Evolutionary conservation across 176 grass and related monocot genomes (phyloP).

Genomic region (Triticum monococcum): DNA sequence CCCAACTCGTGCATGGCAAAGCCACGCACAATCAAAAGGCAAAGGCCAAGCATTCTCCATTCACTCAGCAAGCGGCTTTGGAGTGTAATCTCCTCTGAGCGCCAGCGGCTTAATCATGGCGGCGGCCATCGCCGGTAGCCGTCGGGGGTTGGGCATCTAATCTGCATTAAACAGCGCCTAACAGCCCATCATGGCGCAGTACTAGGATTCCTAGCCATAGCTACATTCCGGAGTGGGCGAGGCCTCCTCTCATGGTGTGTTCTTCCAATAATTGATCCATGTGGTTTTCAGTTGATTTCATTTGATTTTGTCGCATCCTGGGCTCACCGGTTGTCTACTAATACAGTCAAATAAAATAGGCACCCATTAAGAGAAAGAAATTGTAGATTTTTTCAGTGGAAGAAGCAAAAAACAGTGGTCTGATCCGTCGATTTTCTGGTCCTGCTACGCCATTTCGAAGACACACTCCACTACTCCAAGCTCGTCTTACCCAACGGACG

Average conservation of each 20-base stretch:
- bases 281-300: background rate
- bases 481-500: no score
- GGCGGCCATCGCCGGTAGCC: constrained; percentile 23
- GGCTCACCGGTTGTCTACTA: no score
- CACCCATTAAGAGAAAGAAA: background rate
- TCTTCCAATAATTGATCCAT: background rate
- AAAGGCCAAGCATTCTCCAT: no score
- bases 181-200: constrained; percentile 1
- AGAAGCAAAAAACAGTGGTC: background rate
- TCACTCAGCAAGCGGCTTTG: no score
- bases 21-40: no score
- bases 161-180: background rate
- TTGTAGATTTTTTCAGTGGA: background rate
- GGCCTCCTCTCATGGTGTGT: background rate
- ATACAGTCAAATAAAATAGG: no score
- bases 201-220: background rate
- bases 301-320: background rate
- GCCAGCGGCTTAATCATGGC: background rate
- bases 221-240: background rate
- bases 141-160: constrained; percentile 9
- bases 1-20: no score
- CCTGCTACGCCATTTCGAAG: background rate
- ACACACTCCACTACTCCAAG: no score
- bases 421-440: background rate
- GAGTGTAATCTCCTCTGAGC: no score